Base-by-base conservation (phyloP, 371 early-diverging fungal genomes). In the Mucor mucedo region DNA sequence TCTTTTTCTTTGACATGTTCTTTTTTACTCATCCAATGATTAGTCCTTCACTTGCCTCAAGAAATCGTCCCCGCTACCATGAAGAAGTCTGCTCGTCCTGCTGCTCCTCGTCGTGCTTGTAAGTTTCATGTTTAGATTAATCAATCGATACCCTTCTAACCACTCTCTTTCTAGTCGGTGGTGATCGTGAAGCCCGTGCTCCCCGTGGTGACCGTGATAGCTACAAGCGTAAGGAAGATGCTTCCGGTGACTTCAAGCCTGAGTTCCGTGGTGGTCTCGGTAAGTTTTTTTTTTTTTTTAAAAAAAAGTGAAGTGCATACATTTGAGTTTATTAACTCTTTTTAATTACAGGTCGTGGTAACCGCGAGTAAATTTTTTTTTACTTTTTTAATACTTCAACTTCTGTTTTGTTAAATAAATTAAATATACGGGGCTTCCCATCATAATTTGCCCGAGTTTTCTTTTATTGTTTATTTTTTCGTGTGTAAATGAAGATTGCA, bases 41-140 rank as follows among this genome's bases (percentile, higher is more conserved):
- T 61, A 76, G 77, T 89, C 90, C 91, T 98, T 71, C 92, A 97
- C 91, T 84, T 98, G 66, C 97, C 98, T 69, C 85, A 88, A 70
- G 96, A 95, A 79, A 93, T 98, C 72, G 93, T 96, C 66, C 98
- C 98, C 72, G 89, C 94, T 76, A 96, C 98, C 71, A 86, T 93
- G 91, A 95, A 95, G 90, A 96, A 95, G 90, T 87, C 87, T 70
- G 84, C 84, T 65, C 89, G 90, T 76, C 77, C 85, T 50, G 66
- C 87, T 66, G 87, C 90, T 69, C 75, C 78, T 66, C 78, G 75
- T 64, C 86, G 84, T 72, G 76, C 83, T 70, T 83, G 84, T 82
- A 82, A 80, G 72, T 33, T 21, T 13, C 29, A 21, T 21, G 21
- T 58, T 39, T 28, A 30, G 1, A 32, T 1, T 2, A 8, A 38